A percentile compares a stretch with the other conserved stretches of the same genome.
Evolutionary conservation across 169 alveolate species (phyloP).

Genomic region (Cryptosporidium ubiquitum): DNA sequence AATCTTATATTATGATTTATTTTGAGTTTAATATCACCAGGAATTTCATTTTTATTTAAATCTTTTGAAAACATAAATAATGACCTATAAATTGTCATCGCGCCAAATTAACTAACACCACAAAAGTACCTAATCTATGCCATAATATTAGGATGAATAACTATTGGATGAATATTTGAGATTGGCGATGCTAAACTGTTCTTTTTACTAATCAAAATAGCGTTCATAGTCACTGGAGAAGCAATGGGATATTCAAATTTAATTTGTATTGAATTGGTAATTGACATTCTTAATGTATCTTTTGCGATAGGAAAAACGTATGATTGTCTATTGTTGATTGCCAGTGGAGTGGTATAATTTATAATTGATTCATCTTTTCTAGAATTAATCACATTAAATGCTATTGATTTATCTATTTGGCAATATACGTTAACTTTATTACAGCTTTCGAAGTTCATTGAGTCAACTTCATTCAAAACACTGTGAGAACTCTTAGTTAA

Average conservation of each 20-base stretch:
- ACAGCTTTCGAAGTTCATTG: not conserved
- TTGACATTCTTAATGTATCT: slow-evolving; percentile 12
- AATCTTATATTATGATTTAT: slow-evolving; percentile 13
- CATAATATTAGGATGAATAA: slow-evolving; percentile 42
- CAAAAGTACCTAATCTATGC: not conserved
- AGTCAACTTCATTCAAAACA: slow-evolving; percentile 7
- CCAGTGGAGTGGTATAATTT: not conserved
- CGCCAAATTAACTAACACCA: not conserved
- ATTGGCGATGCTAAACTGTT: not conserved
- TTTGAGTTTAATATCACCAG: slow-evolving; percentile 28
- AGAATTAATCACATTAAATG: not conserved
- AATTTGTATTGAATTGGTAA: not conserved
- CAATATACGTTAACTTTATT: not conserved
- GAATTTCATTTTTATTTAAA: not conserved
- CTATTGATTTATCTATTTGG: not conserved
- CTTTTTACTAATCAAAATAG: not conserved
- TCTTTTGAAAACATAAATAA: not conserved
- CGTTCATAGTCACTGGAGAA: slow-evolving; percentile 29
- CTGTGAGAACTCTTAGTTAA: not conserved
- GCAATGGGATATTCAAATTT: slow-evolving; percentile 22
- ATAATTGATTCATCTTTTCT: not conserved
- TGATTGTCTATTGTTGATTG: not conserved
- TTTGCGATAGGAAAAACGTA: slow-evolving; percentile 20
- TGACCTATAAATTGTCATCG: not conserved
- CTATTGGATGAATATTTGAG: slow-evolving; percentile 1